Base-by-base conservation (phyloP, 441 rosid species). In the Erodium chrysanthum region DNA sequence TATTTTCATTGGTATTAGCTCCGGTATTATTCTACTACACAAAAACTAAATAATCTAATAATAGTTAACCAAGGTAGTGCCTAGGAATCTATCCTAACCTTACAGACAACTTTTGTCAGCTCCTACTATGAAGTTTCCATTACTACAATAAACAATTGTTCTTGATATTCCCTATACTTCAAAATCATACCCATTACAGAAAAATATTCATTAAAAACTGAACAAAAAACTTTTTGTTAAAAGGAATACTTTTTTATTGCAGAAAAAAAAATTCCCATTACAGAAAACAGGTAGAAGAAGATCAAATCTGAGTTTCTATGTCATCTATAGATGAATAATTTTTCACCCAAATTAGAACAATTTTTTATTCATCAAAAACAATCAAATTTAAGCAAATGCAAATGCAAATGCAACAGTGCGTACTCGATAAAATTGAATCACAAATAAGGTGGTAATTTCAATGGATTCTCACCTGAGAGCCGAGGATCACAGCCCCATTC, bases 401-500 rank as follows among this genome's bases (percentile, higher is more conserved):
- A n/a, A n/a, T n/a, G n/a, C n/a, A n/a, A n/a, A n/a, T n/a, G n/a
- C n/a, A n/a, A n/a, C n/a, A n/a, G n/a, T n/a, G n/a, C n/a, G 15
- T 11, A 42, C 48, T 11, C 5, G 0, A 58, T 8, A 23, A 58
- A 0, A n/a, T 8, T 20, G 0, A 52, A 18, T 10, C 27, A 0
- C 22, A 66, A 48, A n/a, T n/a, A n/a, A 33, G 31, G 31, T 48
- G 12, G 25, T 7, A 54, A 48, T 14, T 52, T 52, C 59, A 52
- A 52, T 20, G 11, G 18, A 52, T 11, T 48, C 23, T 3, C 67
- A 88, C 98, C 96, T 83, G 84, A 70, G 97, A 91, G 71, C 89
- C 97, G 74, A 91, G 72, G 70, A 93, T 83, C 17, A 88, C 75
- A 40, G 98, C 95, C 8, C 89, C 96, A 10, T 71, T 76, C 46